phyloP scores from a whole-genome alignment of 345 rosid genomes.

The Boechera divaricarpa region DNA sequence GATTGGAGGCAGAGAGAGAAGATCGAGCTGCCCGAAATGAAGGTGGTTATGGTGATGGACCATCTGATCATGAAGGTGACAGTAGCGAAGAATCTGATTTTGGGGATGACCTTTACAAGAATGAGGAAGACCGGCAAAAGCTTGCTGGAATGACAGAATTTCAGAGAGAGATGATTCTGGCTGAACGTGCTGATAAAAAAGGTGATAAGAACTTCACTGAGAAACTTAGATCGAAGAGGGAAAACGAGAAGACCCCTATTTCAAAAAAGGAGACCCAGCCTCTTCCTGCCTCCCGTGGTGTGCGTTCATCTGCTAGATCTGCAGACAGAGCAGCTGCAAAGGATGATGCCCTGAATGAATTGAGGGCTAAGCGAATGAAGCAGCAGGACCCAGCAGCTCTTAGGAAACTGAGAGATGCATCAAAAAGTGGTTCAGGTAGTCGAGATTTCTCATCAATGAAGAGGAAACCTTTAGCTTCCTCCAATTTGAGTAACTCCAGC shows the following conservation, averaged over 20 bases:
- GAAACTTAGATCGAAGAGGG: conserved; percentile 77
- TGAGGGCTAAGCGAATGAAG: conserved; percentile 90
- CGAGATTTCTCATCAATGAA: conserved; percentile 72
- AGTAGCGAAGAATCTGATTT: conserved; percentile 89
- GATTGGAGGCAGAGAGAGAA: conserved; percentile 83
- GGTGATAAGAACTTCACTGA: conserved; percentile 88
- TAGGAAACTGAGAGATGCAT: conserved; percentile 75
- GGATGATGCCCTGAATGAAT: conserved; percentile 85
- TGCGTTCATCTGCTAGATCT: conserved; percentile 86
- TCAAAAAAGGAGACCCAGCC: conserved; percentile 73
- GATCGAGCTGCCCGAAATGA: conserved; percentile 66
- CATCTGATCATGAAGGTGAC: conserved; percentile 70
- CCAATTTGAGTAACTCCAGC: conserved; percentile 83
- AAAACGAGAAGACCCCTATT: conserved; percentile 65
- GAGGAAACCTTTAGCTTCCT: conserved; percentile 61
- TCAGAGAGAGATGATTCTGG: conserved; percentile 88
- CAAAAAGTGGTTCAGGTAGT: conserved; percentile 66
- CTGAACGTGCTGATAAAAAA: conserved; percentile 89
- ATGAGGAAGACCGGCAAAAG: conserved; percentile 76
- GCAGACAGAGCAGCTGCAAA: conserved; percentile 96
- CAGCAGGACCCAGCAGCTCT: conserved; percentile 94
- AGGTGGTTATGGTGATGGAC: conserved; percentile 61
- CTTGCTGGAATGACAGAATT: conserved; percentile 86
- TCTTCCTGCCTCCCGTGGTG: conserved; percentile 64
- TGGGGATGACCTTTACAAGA: conserved; percentile 90